Percentiles rank a stretch among this genome's conserved stretches.
These are phyloP conservation scores for Coemansia furcata DNA, from an alignment of 192 early-diverging fungal genomes.

Conservation along the genomic window DNA sequence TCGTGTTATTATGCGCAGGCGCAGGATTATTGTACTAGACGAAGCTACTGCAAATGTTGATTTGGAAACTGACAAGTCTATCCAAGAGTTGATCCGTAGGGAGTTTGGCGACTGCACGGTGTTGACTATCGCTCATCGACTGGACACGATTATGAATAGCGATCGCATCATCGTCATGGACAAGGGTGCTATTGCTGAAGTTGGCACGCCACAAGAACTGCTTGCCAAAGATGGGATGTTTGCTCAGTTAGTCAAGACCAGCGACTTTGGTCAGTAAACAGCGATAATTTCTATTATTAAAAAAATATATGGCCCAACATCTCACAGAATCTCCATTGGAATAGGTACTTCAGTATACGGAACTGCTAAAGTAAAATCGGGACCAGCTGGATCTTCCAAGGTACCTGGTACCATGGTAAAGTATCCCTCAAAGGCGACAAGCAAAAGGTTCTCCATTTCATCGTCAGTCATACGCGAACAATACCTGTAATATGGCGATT, in stretches of 20 bases:
- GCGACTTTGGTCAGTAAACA: not conserved
- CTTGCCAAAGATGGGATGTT: slow-evolving; percentile 36
- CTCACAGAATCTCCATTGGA: slow-evolving; percentile 26
- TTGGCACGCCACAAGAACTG: slow-evolving; percentile 57
- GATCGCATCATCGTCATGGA: slow-evolving; percentile 71
- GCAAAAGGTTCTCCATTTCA: slow-evolving; percentile 16
- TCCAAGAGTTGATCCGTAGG: slow-evolving; percentile 43
- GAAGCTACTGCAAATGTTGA: slow-evolving; percentile 51
- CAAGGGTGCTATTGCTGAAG: slow-evolving; percentile 60
- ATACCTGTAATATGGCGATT: slow-evolving; percentile 28
- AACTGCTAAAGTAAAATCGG: slow-evolving; percentile 22
- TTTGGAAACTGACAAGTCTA: slow-evolving; percentile 16
- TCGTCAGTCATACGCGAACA: slow-evolving; percentile 41
- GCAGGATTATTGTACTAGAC: slow-evolving; percentile 23
- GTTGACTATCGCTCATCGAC: slow-evolving; percentile 67
- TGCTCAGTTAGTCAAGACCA: slow-evolving; percentile 5
- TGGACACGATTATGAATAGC: slow-evolving; percentile 65
- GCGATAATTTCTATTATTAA: not conserved
- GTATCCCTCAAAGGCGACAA: slow-evolving; percentile 32
- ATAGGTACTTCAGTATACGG: slow-evolving; percentile 36
- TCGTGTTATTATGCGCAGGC: slow-evolving; percentile 56
- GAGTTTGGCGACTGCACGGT: slow-evolving; percentile 50
- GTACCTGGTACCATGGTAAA: slow-evolving; percentile 48
- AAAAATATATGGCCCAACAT: not conserved
- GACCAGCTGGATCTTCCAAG: slow-evolving; percentile 28